Evolutionary conservation across 2,329 filamentous ascomycete genomes (phyloP).

Genomic region (Cercospora zeae-maydis): DNA sequence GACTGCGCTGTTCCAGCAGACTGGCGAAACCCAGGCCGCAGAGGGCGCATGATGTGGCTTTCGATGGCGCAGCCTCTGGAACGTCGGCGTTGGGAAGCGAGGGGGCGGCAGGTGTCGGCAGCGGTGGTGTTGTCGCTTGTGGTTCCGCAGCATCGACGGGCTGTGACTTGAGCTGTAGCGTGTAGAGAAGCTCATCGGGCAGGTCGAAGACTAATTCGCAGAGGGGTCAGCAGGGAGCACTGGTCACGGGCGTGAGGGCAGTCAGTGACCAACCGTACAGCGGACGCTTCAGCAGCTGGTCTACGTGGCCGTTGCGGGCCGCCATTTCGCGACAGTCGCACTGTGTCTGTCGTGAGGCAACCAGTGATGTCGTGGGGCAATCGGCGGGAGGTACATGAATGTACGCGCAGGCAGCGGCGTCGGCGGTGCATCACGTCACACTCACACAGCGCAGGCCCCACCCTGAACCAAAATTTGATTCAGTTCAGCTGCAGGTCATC

Average conservation of each 20-base stretch:
- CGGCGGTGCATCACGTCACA: not conserved
- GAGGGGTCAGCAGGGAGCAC: constrained; percentile 4
- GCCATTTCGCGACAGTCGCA: constrained; percentile 29
- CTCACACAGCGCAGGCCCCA: not conserved
- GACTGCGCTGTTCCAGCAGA: constrained; percentile 76
- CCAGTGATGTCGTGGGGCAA: not conserved
- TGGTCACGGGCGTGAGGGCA: not conserved
- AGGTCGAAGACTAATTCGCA: constrained; percentile 69
- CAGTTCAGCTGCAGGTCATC: not conserved
- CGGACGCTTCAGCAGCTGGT: constrained; percentile 46
- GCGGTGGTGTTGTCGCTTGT: constrained; percentile 28
- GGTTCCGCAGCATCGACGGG: constrained; percentile 33
- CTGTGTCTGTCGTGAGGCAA: not conserved
- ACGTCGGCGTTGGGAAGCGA: constrained; percentile 28
- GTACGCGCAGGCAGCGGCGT: not conserved
- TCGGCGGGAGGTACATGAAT: too few relatives aligned
- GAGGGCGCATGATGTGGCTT: constrained; percentile 73
- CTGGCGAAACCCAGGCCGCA: constrained; percentile 70
- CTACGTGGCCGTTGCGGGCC: constrained; percentile 16
- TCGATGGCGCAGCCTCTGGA: constrained; percentile 46
- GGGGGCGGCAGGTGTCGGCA: constrained; percentile 7
- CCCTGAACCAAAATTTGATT: not conserved
- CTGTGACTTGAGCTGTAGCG: constrained; percentile 58
- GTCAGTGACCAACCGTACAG: constrained; percentile 46
- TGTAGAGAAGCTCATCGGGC: constrained; percentile 67